These are phyloP conservation scores for Trematosphaeria pertusa DNA, from an alignment of 2,329 filamentous ascomycete species.

Conservation along the genomic window DNA sequence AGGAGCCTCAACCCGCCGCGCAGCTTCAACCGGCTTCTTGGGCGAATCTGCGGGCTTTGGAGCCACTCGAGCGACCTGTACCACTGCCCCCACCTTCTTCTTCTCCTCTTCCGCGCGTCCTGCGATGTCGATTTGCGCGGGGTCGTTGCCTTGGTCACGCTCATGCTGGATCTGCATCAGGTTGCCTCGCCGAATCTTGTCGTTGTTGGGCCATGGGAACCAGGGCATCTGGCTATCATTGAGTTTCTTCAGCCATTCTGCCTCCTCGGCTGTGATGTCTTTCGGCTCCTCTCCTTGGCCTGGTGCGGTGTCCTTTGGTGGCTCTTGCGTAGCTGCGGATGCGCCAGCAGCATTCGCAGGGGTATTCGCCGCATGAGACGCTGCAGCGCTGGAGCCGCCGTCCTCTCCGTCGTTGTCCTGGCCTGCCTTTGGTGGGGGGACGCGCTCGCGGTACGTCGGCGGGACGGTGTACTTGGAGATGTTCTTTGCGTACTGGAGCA, in stretches of 20 bases:
- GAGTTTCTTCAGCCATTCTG: conserved; percentile 44
- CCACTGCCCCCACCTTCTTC: conserved; percentile 11
- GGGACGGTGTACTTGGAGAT: conserved; percentile 83
- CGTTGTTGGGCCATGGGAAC: conserved; percentile 77
- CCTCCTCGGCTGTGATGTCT: conserved; percentile 38
- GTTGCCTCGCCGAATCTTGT: conserved; percentile 72
- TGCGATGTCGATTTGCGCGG: conserved; percentile 31
- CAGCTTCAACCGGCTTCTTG: too few species aligned
- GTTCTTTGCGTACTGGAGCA: conserved; percentile 78
- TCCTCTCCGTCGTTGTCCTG: conserved; percentile 31
- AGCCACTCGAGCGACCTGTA: too few species aligned
- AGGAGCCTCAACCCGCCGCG: too few species aligned
- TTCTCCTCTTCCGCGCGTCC: conserved; percentile 14
- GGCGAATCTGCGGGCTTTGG: too few species aligned
- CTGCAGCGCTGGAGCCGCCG: conserved; percentile 25
- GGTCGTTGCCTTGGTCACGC: conserved; percentile 67
- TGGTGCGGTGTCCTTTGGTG: conserved; percentile 29
- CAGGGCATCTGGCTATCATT: conserved; percentile 55
- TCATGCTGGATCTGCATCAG: conserved; percentile 68
- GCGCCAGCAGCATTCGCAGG: conserved; percentile 31
- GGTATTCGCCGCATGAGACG: conserved; percentile 39
- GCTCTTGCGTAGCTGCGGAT: conserved; percentile 15
- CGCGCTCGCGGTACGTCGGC: conserved; percentile 57
- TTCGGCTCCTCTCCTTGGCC: conserved; percentile 21
- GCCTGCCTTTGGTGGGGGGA: conserved; percentile 19